phyloP scores from a whole-genome alignment of 2,329 filamentous ascomycete species.

The Pseudogymnoascus verrucosus region DNA sequence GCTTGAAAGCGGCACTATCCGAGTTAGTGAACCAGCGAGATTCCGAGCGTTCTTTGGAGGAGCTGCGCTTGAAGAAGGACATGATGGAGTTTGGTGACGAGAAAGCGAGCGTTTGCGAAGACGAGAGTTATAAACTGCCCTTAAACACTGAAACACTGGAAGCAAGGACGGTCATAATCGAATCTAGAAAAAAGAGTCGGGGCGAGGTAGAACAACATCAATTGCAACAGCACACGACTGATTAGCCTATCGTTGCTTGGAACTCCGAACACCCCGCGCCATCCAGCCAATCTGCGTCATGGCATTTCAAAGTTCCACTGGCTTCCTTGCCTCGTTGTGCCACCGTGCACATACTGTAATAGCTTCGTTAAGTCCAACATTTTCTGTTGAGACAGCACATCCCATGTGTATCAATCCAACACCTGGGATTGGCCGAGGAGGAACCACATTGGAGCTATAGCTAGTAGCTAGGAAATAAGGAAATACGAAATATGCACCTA shows the following conservation, averaged over 20 bases:
- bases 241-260: background rate
- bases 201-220: background rate
- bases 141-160: background rate
- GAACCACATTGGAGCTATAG: background rate
- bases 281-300: background rate
- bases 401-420: constrained; percentile 6
- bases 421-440: background rate
- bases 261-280: background rate
- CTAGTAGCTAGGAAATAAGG: background rate
- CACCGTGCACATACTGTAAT: background rate
- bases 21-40: background rate
- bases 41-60: background rate
- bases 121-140: background rate
- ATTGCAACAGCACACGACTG: background rate
- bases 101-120: background rate
- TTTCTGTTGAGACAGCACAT: background rate
- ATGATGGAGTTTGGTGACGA: background rate
- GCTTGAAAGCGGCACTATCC: background rate
- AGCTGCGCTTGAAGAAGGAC: constrained; percentile 5
- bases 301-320: background rate
- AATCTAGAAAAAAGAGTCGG: background rate
- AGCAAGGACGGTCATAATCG: background rate
- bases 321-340: background rate
- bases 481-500: background rate
- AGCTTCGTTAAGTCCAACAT: background rate